Base-by-base conservation (phyloP, 306 rosid genomes). In the Inga leiocalycina region DNA sequence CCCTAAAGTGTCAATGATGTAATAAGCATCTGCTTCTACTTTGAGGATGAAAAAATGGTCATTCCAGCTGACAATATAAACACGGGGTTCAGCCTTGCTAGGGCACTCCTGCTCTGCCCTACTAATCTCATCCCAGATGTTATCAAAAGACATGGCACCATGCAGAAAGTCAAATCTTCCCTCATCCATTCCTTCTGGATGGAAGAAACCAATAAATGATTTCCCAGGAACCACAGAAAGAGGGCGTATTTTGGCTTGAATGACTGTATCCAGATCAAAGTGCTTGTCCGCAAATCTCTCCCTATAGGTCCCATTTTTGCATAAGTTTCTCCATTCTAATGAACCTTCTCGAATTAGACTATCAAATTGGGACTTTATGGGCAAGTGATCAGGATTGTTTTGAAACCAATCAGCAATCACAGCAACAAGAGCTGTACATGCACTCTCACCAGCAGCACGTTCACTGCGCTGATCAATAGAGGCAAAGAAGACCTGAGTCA, bases 401-500 rank as follows among this genome's bases (percentile, higher is more conserved):
- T 97, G 98, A 89, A 97, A 90, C 99, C 99, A 97, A 74, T 97
- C 91, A 3, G 99, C 97, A 71, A 97, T 92, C 34, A 97, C 97
- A 35, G 98, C 98, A 44, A 97, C 99, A 64, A 97, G 97, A 71
- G 97, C 99, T 12, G 99, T 97, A 69, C 99, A 97, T 9, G 99
- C 99, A 88, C 99, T 94, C 93, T 97, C 99, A 4, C 99, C 99
- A 0, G 99, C 97, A n/a, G 99, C 99, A 34, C 95, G 92, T 90
- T 92, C 99, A 45, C 98, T 97, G 27, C 99, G 90, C 83, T 97
- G 99, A 88, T 97, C 97, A 19, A 97, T 97, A 66, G 99, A 91
- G 79, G 99, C 99, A 79, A 93, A 97, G 89, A 97, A 97, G 83
- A 87, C 97, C 87, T 92, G 92, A 74, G 98, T 86, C 80, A 89